Base-by-base conservation (phyloP, 352 stramenopile species). In the Pythium utonaiense region DNA sequence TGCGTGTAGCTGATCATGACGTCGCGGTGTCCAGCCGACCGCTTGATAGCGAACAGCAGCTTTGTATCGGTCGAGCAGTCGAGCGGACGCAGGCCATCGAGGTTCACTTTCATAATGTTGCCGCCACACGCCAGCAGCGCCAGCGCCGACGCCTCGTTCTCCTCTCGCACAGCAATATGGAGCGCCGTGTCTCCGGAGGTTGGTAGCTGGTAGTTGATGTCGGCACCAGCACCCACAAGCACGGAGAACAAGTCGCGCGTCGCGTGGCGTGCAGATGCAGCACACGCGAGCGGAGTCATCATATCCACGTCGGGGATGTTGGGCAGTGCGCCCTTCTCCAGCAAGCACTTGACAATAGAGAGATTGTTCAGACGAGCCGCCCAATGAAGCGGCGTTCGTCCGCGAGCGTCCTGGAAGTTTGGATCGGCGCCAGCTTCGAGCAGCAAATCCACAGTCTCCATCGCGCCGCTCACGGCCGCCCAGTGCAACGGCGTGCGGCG, bases 1-100 rank as follows among this genome's bases (percentile, higher is more conserved):
- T 94, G 85, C 27, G 85, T 94, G 67, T 94, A 93, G 68, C 85
- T 94, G 62, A 94, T 93, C 85, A 94, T 93, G 10, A 92, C 85
- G 31, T 94, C 85, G 0, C 85, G 79, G 28, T 88, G 74, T 0
- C 85, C 85, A 1, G 83, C 85, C n/a, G 83, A 83, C 16, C 70
- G 79, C 65, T 94, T 94, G 44, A 94, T 81, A 27, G 86, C 83
- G 33, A 87, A 94, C n/a, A 87, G 69, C 6, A 94, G 69, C 49
- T 77, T 78, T 4, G 85, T 93, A 6, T 80, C 88, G 5, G 78
- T 91, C 0, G 85, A 91, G 45, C 83, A 93, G 61, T 94, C 85
- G 12, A 94, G 54, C 7, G 85, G 80, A 8, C 85, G 74, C 24
- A 88, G 53, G 0, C 83, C 83, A 12, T 89, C 79, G 6, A 67